A percentile compares a stretch with the other conserved stretches of the same genome.
Evolutionary conservation across 345 rosid species (phyloP).

Genomic region (Punica granatum): DNA sequence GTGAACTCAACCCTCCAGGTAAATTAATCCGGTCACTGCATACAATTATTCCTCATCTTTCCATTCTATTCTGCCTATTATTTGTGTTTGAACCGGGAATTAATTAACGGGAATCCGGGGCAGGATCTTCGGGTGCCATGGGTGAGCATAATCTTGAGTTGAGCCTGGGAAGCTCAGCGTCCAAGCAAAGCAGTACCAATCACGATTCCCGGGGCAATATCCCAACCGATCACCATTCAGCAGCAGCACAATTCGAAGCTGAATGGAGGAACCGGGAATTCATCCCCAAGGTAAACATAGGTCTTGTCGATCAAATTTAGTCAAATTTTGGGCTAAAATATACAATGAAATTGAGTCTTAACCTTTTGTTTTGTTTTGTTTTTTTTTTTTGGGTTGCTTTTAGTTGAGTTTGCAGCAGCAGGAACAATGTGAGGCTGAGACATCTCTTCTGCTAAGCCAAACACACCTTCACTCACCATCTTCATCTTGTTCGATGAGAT

Average conservation of each 20-base stretch:
- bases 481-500: slow-evolving; percentile 10
- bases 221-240: slow-evolving; percentile 20
- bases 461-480: slow-evolving; percentile 43
- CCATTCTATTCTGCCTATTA: neutral
- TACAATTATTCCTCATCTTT: neutral
- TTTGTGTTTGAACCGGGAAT: neutral
- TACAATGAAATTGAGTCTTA: neutral
- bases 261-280: slow-evolving; percentile 35
- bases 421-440: slow-evolving; percentile 33
- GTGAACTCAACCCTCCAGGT: slow-evolving; percentile 50
- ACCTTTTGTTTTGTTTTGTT: neutral
- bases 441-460: slow-evolving; percentile 48
- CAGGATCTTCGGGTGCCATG: slow-evolving; percentile 34
- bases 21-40: neutral
- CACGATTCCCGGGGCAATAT: slow-evolving; percentile 5
- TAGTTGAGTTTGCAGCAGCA: slow-evolving; percentile 11
- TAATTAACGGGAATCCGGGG: neutral
- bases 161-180: slow-evolving; percentile 62
- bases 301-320: neutral
- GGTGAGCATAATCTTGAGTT: slow-evolving; percentile 67
- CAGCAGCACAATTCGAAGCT: slow-evolving; percentile 19
- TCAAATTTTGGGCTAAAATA: neutral
- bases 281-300: slow-evolving; percentile 32
- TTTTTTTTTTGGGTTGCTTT: neutral
- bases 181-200: slow-evolving; percentile 25